These are phyloP conservation scores for Parathielavia hyrcaniae DNA, from an alignment of 495 filamentous ascomycete species.

Conservation along the genomic window DNA sequence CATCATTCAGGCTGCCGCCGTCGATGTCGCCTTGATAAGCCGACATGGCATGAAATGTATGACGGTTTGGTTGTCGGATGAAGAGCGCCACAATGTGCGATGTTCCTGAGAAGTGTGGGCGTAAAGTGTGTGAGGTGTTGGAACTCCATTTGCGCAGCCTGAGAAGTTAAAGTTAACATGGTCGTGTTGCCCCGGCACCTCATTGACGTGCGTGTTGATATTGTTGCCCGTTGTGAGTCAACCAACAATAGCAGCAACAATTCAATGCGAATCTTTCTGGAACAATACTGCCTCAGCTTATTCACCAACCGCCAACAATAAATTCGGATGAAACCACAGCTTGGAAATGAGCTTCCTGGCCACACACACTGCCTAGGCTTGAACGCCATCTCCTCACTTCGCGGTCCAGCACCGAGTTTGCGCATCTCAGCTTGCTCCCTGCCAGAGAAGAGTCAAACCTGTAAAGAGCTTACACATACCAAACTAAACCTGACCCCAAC, in stretches of 20 bases:
- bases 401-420: too few species aligned
- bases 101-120: neutral
- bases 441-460: neutral
- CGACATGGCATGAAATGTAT: neutral
- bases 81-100: neutral
- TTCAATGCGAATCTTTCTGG: neutral
- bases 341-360: neutral
- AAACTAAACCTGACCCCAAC: neutral
- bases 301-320: slow-evolving; percentile 2
- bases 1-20: neutral
- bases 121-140: neutral
- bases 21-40: neutral
- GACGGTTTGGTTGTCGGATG: neutral
- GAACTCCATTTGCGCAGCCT: slow-evolving; percentile 3
- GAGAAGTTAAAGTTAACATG: neutral
- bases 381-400: neutral
- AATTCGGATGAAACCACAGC: neutral
- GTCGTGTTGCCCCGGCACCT: too few species aligned
- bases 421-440: neutral
- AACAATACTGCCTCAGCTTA: neutral
- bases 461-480: neutral
- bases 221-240: slow-evolving; percentile 4
- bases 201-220: neutral
- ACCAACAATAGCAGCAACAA: slow-evolving; percentile 14
- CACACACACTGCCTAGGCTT: neutral